Evolutionary conservation across 225 moss, liverwort and hornwort genomes (phyloP), one percentile per base, ranked within the genome.

Genomic region (Climacium dendroides): DNA sequence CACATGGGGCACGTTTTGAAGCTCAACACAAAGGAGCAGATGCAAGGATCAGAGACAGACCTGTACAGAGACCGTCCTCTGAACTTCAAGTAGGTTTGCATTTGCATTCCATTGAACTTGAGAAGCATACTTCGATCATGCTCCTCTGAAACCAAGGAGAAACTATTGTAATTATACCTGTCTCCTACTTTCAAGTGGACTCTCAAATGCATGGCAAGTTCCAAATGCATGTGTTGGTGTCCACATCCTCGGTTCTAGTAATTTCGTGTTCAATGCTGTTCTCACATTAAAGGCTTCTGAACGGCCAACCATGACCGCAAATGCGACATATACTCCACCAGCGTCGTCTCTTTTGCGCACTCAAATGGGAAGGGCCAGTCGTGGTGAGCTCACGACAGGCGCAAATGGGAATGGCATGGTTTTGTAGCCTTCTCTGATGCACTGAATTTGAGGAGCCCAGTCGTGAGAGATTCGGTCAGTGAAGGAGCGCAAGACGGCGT

Each of bases 341-440:
- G 76, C 43, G 87, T 84, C 50, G 83, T 80, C 62, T 92, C 79
- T 70, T 93, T 93, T 3, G 87, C 67, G 48, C 87, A 88, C 78
- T 91, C 92, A 28, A 93, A 89, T 53, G 71, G 85, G 81, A 89
- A 69, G 93, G 92, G 20, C 92, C 94, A 25, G 85, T 85, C 19
- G 82, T 80, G 29, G 81, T 37, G 20, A 88, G 86, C 69, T 83
- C 37, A 61, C 64, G 6, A 91, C 90, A 10, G 93, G 91, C 29
- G 87, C 86, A 88, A 97, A 97, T 15, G 96, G 96, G 82, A 96
- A 96, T 17, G 93, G 88, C 5, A 97, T 54, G 25, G 88, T 94
- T 70, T 86, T 62, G 53, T 95, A 97, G 37, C 74, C 88, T 6
- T 96, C 93, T 29, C 48, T 63, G 39, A 93, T 72, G 24, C 89